Evolutionary conservation across 805 yeast genomes (phyloP), one percentile per base, ranked within the genome.

Genomic region (Ascoidea asiatica): DNA sequence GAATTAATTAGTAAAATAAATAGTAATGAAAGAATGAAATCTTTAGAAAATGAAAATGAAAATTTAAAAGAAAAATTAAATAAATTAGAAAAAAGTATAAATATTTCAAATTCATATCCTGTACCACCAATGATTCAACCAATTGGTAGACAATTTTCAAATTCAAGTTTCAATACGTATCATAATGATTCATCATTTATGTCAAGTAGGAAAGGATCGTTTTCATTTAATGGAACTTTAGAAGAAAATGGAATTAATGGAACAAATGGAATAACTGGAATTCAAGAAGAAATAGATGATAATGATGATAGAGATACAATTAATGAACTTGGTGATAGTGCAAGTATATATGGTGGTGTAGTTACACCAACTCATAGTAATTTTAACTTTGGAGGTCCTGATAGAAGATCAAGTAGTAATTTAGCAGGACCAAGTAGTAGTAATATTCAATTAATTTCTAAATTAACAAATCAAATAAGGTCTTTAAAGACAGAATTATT

Each of bases 401-500:
- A 40, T 20, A 40, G 45, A 39, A 21, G 45, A 42, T 19, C 50
- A 46, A 8, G 6, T 43, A 4, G n/a, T 36, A 36, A 36, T 19
- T 22, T 40, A 17, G 29, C 19, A 15, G 37, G 39, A n/a, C 19
- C 41, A 19, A 39, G 40, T n/a, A 67, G 65, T 8, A 59, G 65
- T 1, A 58, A 64, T 19, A 70, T 80, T 39, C 95, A 83, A 56
- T 58, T 85, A 44, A 73, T 85, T 41, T 77, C 81, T 49, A 84
- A 81, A 53, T 70, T 92, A 69, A 78, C 89, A 40, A 64, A 84
- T 0, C 85, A 79, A 42, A 77, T 90, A 18, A 72, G 95, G 47
- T 70, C 89, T 45, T 65, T 90, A 38, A 95, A 90, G 57, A 73
- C 82, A 21, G 97, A 92, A 56, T 59, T 88, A 15, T 61, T 75